A percentile compares a stretch with the other conserved stretches of the same genome.
Evolutionary conservation across 148 eudicot species (phyloP).

Genomic region (Fallopia convolvulus): DNA sequence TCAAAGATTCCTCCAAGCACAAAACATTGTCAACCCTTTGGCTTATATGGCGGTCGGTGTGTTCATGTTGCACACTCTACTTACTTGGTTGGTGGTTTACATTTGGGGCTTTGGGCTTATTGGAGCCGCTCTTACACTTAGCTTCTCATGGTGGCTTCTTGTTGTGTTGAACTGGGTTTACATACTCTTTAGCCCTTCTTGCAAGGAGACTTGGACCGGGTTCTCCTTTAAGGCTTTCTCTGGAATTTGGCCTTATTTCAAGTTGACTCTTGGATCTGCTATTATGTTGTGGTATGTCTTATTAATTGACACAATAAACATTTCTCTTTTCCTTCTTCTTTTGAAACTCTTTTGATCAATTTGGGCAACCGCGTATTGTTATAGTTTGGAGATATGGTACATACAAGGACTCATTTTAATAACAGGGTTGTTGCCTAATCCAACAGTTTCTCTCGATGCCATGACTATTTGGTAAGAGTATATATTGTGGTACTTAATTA

Average conservation of each 20-base stretch:
- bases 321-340: not conserved
- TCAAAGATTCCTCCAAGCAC: slow-evolving; percentile 31
- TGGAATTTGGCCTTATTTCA: slow-evolving; percentile 24
- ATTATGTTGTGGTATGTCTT: slow-evolving; percentile 26
- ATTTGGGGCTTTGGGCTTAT: slow-evolving; percentile 24
- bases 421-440: slow-evolving; percentile 25
- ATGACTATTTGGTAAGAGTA: slow-evolving; percentile 27
- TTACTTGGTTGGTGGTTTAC: slow-evolving; percentile 21
- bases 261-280: slow-evolving; percentile 27
- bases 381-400: slow-evolving; percentile 35
- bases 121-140: slow-evolving; percentile 24
- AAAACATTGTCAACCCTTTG: slow-evolving; percentile 28
- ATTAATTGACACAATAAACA: no score
- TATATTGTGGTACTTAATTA: not conserved
- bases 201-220: slow-evolving; percentile 31
- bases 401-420: slow-evolving; percentile 23
- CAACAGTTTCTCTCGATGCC: slow-evolving; percentile 25
- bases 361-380: not conserved
- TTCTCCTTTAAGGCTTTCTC: slow-evolving; percentile 24
- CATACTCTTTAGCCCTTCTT: slow-evolving; percentile 20
- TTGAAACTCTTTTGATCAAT: no score
- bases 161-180: slow-evolving; percentile 20
- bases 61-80: slow-evolving; percentile 15
- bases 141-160: slow-evolving; percentile 37
- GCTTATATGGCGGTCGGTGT: slow-evolving; percentile 27